phyloP scores from a whole-genome alignment of 2,329 filamentous ascomycete species.

The Macroventuria anomochaeta region DNA sequence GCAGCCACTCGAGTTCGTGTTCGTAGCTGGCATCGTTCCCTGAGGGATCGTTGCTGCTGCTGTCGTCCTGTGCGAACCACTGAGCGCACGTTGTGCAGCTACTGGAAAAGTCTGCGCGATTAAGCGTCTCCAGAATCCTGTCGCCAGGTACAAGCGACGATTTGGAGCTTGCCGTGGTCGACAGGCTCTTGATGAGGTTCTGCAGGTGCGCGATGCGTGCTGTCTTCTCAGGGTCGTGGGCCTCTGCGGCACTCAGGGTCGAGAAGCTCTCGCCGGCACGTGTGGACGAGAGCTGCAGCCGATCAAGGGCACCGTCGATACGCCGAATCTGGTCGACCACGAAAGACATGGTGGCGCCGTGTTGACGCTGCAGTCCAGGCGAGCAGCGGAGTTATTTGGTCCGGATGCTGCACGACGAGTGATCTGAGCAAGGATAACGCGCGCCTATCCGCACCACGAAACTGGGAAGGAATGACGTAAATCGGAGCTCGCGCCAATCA shows the following conservation, averaged over 20 bases:
- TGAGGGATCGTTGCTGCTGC: conserved; percentile 33
- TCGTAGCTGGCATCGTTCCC: conserved; percentile 60
- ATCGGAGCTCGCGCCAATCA: conserved; percentile 1
- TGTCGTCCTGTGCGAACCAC: conserved; percentile 40
- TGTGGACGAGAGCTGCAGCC: conserved; percentile 57
- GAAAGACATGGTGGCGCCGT: conserved; percentile 49
- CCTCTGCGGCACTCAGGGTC: conserved; percentile 42
- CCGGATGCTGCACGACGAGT: neutral
- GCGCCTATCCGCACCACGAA: conserved; percentile 2
- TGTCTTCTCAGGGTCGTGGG: conserved; percentile 48
- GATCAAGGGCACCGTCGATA: conserved; percentile 65
- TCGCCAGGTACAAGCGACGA: conserved; percentile 64
- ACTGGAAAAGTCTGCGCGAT: conserved; percentile 64
- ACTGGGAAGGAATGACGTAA: conserved; percentile 8
- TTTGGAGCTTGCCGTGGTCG: conserved; percentile 69
- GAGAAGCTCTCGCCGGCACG: conserved; percentile 38
- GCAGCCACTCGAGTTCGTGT: conserved; percentile 85
- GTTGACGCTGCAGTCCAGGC: conserved; percentile 21
- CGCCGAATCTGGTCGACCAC: conserved; percentile 60
- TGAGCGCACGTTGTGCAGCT: conserved; percentile 48
- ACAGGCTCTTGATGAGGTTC: conserved; percentile 72
- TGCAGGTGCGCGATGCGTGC: conserved; percentile 66
- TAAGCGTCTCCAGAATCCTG: conserved; percentile 66
- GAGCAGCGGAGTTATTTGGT: neutral
- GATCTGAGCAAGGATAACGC: conserved; percentile 13